Evolutionary conservation across 2,329 filamentous ascomycete genomes (phyloP), one percentile per base, ranked within the genome.

Genomic region (Colletotrichum plurivorum): DNA sequence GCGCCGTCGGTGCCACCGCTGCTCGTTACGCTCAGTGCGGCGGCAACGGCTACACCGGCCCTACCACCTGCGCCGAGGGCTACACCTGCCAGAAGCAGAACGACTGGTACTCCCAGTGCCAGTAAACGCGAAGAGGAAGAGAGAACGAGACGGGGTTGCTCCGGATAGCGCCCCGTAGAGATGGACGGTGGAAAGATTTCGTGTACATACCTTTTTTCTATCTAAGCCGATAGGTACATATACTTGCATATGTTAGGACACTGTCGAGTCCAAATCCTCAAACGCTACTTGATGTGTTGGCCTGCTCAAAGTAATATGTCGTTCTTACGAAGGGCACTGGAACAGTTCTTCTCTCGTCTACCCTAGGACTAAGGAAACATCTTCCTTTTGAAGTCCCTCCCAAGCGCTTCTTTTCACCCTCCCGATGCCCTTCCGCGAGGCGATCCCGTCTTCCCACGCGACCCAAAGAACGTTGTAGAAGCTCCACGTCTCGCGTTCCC

Each of bases 41-140:
- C 27, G 81, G 82, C 16, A 71, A 18, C 53, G 77, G 74, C 41
- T 84, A 73, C 68, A 76, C 56, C 15, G 82, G 83, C 16, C 74
- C 80, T 53, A 82, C 75, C 3, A 71, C 69, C 9, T 84, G 83
- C 72, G 75, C 70, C 25, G 71, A 74, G 20, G 77, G 77, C 10
- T 77, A 65, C 52, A 81, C 74, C 20, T 84, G 82, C 76, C 75
- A 71, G 51, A 77, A 76, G 67, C 43, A 76, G 63, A 84, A 84
- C 72, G 75, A 77, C 61, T 84, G 74, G 71, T 84, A 84, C 75
- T 79, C 62, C 22, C 82, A 84, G 74, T 84, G 82, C 72, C 64
- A 81, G 69, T 84, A 75, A 27, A 9, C 0, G 25, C 16, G 18
- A n/a, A 20, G 6, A 9, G 3, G 13, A 1, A 7, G 36, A 22